These are phyloP conservation scores for Umbelopsis sp. DNA, from an alignment of 192 early-diverging fungal species.

Conservation along the genomic window DNA sequence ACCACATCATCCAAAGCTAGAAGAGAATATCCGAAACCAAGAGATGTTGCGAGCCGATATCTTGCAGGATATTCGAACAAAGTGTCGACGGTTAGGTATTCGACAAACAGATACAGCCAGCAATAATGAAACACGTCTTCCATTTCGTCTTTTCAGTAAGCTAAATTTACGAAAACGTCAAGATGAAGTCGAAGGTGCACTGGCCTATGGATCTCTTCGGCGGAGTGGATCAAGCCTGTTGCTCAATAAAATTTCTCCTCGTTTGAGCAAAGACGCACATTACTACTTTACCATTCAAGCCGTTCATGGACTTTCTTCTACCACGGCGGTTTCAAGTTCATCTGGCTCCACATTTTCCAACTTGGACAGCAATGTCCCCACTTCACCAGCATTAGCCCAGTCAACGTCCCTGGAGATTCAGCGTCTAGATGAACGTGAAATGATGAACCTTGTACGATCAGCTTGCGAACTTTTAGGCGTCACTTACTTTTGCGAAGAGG, in stretches of 20 bases:
- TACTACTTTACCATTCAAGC: conserved; percentile 24
- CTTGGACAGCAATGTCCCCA: conserved; percentile 5
- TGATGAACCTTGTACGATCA: conserved; percentile 28
- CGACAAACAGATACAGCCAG: conserved; percentile 17
- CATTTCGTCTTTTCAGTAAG: conserved; percentile 6
- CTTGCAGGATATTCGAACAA: conserved; percentile 23
- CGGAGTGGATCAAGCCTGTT: conserved; percentile 5
- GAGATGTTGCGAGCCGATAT: conserved; percentile 17
- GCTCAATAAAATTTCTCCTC: background rate
- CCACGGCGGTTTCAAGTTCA: conserved; percentile 16
- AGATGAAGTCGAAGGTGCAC: conserved; percentile 7
- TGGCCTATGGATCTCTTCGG: conserved; percentile 8
- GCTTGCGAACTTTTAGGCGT: conserved; percentile 33
- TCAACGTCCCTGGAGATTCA: conserved; percentile 9
- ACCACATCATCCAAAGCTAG: conserved; percentile 8
- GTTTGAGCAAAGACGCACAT: conserved; percentile 17
- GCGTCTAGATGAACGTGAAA: conserved; percentile 19
- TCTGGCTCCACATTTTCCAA: conserved; percentile 1
- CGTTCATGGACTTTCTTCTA: conserved; percentile 13
- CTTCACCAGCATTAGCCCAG: background rate
- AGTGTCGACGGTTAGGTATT: conserved; percentile 16
- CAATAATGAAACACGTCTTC: background rate
- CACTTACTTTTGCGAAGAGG: conserved; percentile 26
- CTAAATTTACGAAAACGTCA: conserved; percentile 2
- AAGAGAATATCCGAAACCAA: conserved; percentile 21